These are phyloP conservation scores for Aspergillus bertholletiae DNA, from an alignment of 495 filamentous ascomycete genomes.

Conservation along the genomic window DNA sequence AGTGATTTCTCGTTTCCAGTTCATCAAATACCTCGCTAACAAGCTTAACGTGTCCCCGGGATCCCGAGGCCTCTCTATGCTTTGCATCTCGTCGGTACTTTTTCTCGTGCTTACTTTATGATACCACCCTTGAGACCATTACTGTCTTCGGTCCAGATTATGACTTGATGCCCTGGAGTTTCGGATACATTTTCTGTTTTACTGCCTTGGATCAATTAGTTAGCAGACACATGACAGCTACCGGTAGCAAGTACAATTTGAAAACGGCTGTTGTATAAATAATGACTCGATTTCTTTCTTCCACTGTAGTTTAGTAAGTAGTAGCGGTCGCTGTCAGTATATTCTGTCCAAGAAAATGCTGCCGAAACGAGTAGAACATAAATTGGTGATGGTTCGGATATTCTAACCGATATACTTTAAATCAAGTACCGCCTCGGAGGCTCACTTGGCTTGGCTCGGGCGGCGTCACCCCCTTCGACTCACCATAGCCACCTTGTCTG, in stretches of 20 bases:
- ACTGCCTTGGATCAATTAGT: constrained; percentile 10
- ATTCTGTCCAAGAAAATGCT: neutral
- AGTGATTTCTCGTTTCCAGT: neutral
- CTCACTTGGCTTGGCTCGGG: neutral
- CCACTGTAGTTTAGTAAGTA: neutral
- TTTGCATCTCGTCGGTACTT: constrained; percentile 14
- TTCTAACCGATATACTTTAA: neutral
- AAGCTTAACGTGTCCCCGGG: constrained; percentile 6
- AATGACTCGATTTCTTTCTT: neutral
- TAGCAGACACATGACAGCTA: constrained; percentile 1
- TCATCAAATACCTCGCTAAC: neutral
- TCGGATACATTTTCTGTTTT: constrained; percentile 30
- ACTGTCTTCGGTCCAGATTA: constrained; percentile 13
- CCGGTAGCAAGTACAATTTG: neutral
- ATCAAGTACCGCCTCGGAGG: neutral
- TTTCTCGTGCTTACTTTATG: constrained; percentile 12
- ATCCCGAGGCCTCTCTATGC: constrained; percentile 10
- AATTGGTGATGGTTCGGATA: neutral
- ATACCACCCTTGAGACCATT: constrained; percentile 9
- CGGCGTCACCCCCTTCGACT: neutral
- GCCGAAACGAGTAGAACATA: neutral
- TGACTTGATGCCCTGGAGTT: constrained; percentile 21
- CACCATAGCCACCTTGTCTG: neutral
- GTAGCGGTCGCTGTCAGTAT: neutral
- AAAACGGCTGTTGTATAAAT: neutral